phyloP scores from a whole-genome alignment of 768 basidiomycete genomes.

The Wakefieldia striispora region DNA sequence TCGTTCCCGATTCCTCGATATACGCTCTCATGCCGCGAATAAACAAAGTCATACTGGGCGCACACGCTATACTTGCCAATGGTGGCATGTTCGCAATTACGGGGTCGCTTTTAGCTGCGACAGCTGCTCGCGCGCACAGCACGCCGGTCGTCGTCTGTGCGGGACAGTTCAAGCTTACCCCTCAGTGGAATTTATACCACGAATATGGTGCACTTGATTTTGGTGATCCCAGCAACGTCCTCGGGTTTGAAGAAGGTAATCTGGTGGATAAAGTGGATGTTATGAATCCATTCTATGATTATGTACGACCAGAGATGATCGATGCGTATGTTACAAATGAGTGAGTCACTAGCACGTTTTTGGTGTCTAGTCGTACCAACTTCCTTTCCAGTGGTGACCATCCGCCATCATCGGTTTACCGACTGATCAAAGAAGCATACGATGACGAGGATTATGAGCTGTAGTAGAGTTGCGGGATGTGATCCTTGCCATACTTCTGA shows the following conservation, averaged over 20 bases:
- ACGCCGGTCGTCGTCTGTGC: conserved; percentile 92
- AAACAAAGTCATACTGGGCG: conserved; percentile 93
- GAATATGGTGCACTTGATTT: conserved; percentile 84
- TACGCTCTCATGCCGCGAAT: conserved; percentile 96
- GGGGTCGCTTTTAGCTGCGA: conserved; percentile 81
- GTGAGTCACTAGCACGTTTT: conserved; percentile 49
- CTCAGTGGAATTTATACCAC: conserved; percentile 84
- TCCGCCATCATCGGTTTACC: conserved; percentile 90
- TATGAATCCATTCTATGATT: conserved; percentile 95
- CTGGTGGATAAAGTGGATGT: conserved; percentile 88
- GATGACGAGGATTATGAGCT: conserved; percentile 92
- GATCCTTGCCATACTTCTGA: background rate
- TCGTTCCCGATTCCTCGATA: conserved; percentile 94
- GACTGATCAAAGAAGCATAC: conserved; percentile 90
- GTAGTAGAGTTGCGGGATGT: conserved; percentile 9
- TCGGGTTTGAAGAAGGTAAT: conserved; percentile 73
- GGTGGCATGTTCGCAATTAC: conserved; percentile 92
- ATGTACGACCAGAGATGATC: conserved; percentile 88
- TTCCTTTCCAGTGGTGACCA: conserved; percentile 76
- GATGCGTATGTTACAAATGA: conserved; percentile 96
- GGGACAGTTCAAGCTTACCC: conserved; percentile 96
- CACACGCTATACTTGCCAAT: conserved; percentile 95
- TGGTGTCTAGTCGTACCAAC: conserved; percentile 6
- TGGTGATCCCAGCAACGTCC: conserved; percentile 64
- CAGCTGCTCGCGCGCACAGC: conserved; percentile 85